These are phyloP conservation scores for Dendrobium catenatum DNA, from an alignment of 106 monocot genomes.

Conservation along the genomic window DNA sequence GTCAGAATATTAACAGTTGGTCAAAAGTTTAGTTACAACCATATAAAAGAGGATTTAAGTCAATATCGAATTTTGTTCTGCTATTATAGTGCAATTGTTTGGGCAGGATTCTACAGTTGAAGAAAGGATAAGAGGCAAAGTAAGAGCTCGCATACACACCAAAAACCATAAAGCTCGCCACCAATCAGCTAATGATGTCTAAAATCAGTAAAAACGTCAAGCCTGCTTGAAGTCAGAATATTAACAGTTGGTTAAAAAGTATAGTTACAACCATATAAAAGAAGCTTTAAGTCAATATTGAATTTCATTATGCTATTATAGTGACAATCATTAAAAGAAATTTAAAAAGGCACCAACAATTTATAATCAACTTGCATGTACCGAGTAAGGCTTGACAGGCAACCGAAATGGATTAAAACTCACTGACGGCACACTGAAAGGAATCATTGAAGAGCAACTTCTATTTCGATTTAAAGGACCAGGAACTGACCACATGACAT, in stretches of 20 bases:
- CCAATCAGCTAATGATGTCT: not conserved
- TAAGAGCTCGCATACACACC: not conserved
- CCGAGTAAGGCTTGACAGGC: not conserved
- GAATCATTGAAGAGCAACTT: no score
- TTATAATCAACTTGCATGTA: not conserved
- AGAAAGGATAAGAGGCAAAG: not conserved
- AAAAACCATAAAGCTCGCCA: no score
- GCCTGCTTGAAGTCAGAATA: no score
- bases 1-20: no score
- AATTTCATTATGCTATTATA: not conserved
- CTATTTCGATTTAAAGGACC: not conserved
- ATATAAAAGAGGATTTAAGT: no score
- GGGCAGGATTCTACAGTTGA: constrained; percentile 62
- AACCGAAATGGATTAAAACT: not conserved
- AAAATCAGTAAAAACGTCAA: not conserved
- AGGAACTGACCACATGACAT: not conserved
- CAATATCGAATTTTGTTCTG: not conserved
- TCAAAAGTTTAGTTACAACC: no score
- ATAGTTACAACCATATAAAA: no score
- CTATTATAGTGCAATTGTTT: constrained; percentile 30
- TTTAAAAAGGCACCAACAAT: not conserved
- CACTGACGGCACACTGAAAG: no score
- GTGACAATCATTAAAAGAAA: not conserved
- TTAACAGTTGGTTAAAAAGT: no score
- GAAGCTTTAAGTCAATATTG: not conserved